These are phyloP conservation scores for Ustilago cynodontis DNA, from an alignment of 1,284 basidiomycete genomes.

Conservation along the genomic window DNA sequence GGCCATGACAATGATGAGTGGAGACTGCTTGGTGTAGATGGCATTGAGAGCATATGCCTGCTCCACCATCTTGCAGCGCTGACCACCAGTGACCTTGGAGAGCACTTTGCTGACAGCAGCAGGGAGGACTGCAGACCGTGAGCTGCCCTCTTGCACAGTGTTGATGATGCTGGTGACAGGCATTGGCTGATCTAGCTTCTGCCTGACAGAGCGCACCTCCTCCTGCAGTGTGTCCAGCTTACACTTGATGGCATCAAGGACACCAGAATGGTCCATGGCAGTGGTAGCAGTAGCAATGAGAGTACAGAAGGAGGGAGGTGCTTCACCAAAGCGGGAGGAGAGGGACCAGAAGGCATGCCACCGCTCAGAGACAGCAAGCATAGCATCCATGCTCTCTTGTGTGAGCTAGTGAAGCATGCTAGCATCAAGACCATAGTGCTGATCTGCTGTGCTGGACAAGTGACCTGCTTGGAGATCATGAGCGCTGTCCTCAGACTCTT, in stretches of 20 bases:
- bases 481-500: not conserved
- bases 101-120: not conserved
- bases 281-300: not conserved
- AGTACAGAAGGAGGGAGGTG: not conserved
- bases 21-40: conserved; percentile 1
- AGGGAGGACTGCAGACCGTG: not conserved
- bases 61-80: not conserved
- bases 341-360: conserved; percentile 2
- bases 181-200: conserved; percentile 1
- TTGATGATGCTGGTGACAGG: no score
- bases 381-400: conserved; percentile 5
- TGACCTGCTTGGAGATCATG: conserved; percentile 10
- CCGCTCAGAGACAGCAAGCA: not conserved
- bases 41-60: conserved; percentile 9
- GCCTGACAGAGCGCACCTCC: not conserved
- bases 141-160: no score
- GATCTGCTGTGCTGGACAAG: not conserved
- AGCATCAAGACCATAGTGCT: conserved; percentile 7
- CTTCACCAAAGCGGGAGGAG: not conserved
- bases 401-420: conserved; percentile 4
- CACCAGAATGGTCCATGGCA: not conserved
- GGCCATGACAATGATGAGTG: conserved; percentile 9
- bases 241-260: not conserved
- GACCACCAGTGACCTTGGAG: conserved; percentile 6
- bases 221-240: not conserved